phyloP scores from a whole-genome alignment of 345 rosid genomes.

The Boechera stricta region DNA sequence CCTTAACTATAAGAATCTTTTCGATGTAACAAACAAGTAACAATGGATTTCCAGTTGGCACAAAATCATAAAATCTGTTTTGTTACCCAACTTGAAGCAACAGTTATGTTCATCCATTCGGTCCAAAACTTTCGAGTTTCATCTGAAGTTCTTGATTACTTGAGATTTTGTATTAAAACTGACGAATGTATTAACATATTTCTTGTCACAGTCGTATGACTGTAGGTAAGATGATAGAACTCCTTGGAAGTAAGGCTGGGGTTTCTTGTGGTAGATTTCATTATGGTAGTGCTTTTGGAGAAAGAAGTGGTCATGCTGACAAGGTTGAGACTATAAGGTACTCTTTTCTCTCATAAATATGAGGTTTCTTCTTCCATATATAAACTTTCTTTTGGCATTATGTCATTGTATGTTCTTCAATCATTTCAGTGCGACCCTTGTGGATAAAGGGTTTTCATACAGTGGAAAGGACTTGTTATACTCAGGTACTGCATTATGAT shows the following conservation, averaged over 20 bases:
- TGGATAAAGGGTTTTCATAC: slow-evolving; percentile 81
- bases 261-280: slow-evolving; percentile 84
- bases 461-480: slow-evolving; percentile 89
- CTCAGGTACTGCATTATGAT: slow-evolving; percentile 62
- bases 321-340: slow-evolving; percentile 83
- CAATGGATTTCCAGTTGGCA: background rate
- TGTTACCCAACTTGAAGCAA: slow-evolving; percentile 16
- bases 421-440: slow-evolving; percentile 72
- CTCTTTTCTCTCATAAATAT: background rate
- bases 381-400: slow-evolving; percentile 27
- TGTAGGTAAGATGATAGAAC: slow-evolving; percentile 98
- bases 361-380: slow-evolving; percentile 3
- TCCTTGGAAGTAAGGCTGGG: slow-evolving; percentile 94
- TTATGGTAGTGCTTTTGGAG: slow-evolving; percentile 98
- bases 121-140: slow-evolving; percentile 6
- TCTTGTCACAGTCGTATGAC: slow-evolving; percentile 86
- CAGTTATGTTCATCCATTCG: background rate
- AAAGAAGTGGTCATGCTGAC: slow-evolving; percentile 95
- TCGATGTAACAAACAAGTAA: background rate
- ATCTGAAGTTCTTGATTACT: slow-evolving; percentile 14
- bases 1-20: slow-evolving; percentile 1
- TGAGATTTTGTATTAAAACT: slow-evolving; percentile 18
- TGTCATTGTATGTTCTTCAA: slow-evolving; percentile 16
- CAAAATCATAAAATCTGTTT: background rate
- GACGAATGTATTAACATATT: slow-evolving; percentile 13